Evolutionary conservation across 768 basidiomycete genomes (phyloP).

Genomic region (Tylopilus subfusipes): DNA sequence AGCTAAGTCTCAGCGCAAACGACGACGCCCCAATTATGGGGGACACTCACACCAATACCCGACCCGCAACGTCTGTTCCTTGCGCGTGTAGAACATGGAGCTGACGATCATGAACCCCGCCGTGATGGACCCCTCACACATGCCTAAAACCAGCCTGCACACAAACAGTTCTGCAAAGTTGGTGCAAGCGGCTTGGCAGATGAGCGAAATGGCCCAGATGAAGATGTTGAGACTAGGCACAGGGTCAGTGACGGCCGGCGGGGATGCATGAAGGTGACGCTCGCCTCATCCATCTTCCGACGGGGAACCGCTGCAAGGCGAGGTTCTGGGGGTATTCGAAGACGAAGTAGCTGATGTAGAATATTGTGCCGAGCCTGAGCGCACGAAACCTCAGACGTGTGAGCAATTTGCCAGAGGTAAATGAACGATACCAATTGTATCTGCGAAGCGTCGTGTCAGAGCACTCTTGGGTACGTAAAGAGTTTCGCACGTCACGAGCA

Average conservation of each 20-base stretch:
- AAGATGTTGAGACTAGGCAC: constrained; percentile 57
- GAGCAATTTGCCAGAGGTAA: neutral
- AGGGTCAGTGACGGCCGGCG: neutral
- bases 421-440: constrained; percentile 55
- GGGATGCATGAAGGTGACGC: constrained; percentile 3
- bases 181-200: constrained; percentile 65
- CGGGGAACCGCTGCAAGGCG: constrained; percentile 67
- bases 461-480: neutral
- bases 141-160: constrained; percentile 62
- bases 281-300: constrained; percentile 80
- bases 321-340: constrained; percentile 78
- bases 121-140: constrained; percentile 70
- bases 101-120: constrained; percentile 76
- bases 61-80: constrained; percentile 63
- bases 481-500: neutral
- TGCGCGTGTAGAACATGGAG: constrained; percentile 75
- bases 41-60: constrained; percentile 72
- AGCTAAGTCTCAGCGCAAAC: neutral
- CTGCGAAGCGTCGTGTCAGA: constrained; percentile 28
- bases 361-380: constrained; percentile 68
- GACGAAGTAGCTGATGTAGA: constrained; percentile 65
- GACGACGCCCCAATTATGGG: neutral
- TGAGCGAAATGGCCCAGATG: constrained; percentile 60
- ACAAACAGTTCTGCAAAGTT: constrained; percentile 63
- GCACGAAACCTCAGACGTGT: neutral